Conservation (phyloP, 208 protist species). For the Vickermania spadyakhi region DNA sequence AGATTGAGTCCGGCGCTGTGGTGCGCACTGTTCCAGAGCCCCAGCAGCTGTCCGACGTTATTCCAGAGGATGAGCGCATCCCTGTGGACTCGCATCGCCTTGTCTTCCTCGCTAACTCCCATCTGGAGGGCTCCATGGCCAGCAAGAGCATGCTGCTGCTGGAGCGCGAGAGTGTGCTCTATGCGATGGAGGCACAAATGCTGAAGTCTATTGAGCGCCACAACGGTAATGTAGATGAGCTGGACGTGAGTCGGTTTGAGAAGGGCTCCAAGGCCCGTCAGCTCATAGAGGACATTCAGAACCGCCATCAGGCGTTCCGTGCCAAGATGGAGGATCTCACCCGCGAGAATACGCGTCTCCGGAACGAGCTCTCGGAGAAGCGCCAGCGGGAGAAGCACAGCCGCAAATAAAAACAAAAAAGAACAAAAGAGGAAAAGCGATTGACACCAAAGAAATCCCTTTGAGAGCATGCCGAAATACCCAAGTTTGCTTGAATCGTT, state of each 20-base stretch:
- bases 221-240: conserved; percentile 38
- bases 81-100: conserved; percentile 81
- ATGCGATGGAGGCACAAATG: conserved; percentile 72
- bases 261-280: conserved; percentile 33
- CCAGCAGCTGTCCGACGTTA: conserved; percentile 56
- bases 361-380: conserved; percentile 15
- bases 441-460: too few relatives aligned
- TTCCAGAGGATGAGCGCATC: conserved; percentile 70
- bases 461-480: too few relatives aligned
- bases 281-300: conserved; percentile 36
- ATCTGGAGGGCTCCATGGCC: conserved; percentile 64
- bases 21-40: conserved; percentile 75
- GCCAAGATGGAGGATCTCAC: conserved; percentile 37
- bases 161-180: conserved; percentile 79
- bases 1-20: conserved; percentile 59
- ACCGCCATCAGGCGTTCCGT: conserved; percentile 31
- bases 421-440: too few relatives aligned
- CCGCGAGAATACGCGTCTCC: conserved; percentile 41
- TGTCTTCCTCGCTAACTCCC: conserved; percentile 79
- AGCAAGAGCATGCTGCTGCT: conserved; percentile 88
- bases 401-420: conserved; percentile 1
- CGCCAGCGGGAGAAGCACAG: background rate
- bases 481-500: too few relatives aligned
- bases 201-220: conserved; percentile 30
- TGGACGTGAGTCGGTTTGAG: conserved; percentile 29